These are phyloP conservation scores for Sarocladium strictum DNA, from an alignment of 2,329 filamentous ascomycete species.

Conservation along the genomic window DNA sequence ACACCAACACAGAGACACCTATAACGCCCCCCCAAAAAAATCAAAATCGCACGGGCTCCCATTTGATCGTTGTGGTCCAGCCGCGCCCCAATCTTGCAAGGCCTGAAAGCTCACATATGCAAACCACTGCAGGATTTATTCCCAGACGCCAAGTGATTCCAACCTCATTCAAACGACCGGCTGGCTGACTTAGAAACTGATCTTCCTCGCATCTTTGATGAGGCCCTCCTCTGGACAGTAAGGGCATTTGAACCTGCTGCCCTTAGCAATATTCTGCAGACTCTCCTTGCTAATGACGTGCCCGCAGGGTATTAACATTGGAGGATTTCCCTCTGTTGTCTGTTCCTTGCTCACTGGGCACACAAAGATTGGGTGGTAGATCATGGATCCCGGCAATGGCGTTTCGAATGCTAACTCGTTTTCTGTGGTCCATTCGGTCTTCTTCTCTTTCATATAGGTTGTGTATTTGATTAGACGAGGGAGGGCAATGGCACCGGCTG, in stretches of 20 bases:
- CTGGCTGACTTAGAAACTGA: slow-evolving; percentile 48
- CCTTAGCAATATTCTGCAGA: slow-evolving; percentile 72
- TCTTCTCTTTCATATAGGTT: slow-evolving; percentile 78
- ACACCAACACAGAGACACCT: not conserved
- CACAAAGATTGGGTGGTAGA: slow-evolving; percentile 95
- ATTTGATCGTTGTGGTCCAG: no score
- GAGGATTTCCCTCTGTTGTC: slow-evolving; percentile 84
- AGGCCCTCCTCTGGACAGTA: slow-evolving; percentile 87
- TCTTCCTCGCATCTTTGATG: slow-evolving; percentile 67
- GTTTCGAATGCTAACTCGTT: slow-evolving; percentile 82
- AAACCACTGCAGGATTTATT: no score
- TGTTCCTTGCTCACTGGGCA: slow-evolving; percentile 97
- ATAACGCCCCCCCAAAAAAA: no score
- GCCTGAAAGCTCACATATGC: no score
- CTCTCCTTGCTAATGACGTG: slow-evolving; percentile 89
- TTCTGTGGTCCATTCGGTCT: slow-evolving; percentile 90
- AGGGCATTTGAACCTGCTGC: slow-evolving; percentile 82
- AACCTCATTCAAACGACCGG: no score
- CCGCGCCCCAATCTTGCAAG: no score
- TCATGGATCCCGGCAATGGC: slow-evolving; percentile 51
- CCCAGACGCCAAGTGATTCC: no score
- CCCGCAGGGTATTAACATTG: slow-evolving; percentile 94
- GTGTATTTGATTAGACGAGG: slow-evolving; percentile 86
- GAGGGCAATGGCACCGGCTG: slow-evolving; percentile 85
- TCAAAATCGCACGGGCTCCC: no score